Evolutionary conservation across 2,329 filamentous ascomycete genomes (phyloP).

Genomic region (Acrocalymma vagum): DNA sequence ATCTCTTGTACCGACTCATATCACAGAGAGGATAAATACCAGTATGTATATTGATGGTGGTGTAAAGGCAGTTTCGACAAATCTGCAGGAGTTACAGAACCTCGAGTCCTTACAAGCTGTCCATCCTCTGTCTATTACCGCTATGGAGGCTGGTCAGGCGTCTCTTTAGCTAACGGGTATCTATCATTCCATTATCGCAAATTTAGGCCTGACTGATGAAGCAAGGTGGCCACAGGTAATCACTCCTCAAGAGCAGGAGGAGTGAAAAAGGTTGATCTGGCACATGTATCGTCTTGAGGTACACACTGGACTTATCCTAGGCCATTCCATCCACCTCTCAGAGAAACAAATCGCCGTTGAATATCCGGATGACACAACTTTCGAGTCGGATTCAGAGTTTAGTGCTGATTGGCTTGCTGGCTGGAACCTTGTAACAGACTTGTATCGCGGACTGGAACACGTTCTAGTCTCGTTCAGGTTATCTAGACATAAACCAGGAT

Average conservation of each 20-base stretch:
- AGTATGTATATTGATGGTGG: conserved; percentile 1
- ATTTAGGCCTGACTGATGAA: not conserved
- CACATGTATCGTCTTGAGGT: conserved; percentile 8
- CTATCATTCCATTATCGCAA: not conserved
- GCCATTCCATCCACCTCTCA: not conserved
- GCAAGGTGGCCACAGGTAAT: not conserved
- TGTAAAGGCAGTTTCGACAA: not conserved
- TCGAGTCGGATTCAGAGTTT: not conserved
- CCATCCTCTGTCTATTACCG: conserved; percentile 1
- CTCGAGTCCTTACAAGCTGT: not conserved
- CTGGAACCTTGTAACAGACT: conserved; percentile 4
- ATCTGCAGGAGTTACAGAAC: not conserved
- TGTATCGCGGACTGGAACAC: conserved; percentile 6
- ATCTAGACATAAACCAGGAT: not conserved
- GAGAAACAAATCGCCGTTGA: conserved; percentile 3
- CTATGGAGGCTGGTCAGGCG: conserved; percentile 1
- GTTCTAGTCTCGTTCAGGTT: not conserved
- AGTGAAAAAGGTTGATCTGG: conserved; percentile 4
- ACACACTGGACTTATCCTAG: conserved; percentile 6
- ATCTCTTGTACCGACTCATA: not conserved
- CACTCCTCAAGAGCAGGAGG: not conserved
- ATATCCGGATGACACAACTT: conserved; percentile 3
- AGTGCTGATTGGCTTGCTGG: not conserved
- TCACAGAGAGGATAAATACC: not conserved
- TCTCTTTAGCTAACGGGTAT: conserved; percentile 1